phyloP scores from a whole-genome alignment of 2,329 filamentous ascomycete genomes.

The Capronia epimyces region DNA sequence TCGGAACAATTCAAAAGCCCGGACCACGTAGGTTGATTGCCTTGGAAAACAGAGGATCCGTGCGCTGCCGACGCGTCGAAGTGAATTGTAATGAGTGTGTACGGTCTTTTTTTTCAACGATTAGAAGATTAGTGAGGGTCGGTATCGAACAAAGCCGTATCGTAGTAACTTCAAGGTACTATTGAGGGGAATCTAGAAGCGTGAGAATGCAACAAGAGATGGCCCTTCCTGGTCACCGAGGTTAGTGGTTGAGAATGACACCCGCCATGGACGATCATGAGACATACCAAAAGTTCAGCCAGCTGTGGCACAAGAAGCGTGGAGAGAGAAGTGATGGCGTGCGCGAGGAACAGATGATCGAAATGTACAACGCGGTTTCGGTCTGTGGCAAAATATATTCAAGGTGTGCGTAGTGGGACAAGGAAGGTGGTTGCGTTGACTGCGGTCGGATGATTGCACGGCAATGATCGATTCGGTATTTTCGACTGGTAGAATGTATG shows the following conservation, averaged over 20 bases:
- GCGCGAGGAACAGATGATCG: constrained; percentile 7
- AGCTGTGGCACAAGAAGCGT: constrained; percentile 20
- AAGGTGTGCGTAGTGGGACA: constrained; percentile 6
- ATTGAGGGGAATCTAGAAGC: constrained; percentile 2
- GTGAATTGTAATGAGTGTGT: constrained; percentile 10
- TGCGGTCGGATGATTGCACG: constrained; percentile 23
- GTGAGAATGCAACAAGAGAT: constrained; percentile 5
- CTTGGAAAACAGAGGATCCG: constrained; percentile 10
- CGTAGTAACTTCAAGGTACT: constrained; percentile 1
- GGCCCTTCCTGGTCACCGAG: constrained; percentile 9
- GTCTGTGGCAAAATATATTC: constrained; percentile 4
- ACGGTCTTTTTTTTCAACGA: constrained; percentile 2
- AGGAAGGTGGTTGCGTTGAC: constrained; percentile 15
- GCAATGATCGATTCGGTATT: constrained; percentile 22
- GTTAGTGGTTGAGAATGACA: constrained; percentile 4
- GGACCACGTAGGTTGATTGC: constrained; percentile 2
- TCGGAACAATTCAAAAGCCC: constrained; percentile 3
- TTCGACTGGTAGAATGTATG: constrained; percentile 3
- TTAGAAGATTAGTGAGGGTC: constrained; percentile 18
- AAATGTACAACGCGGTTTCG: constrained; percentile 19
- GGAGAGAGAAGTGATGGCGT: constrained; percentile 7
- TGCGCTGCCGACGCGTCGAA: constrained; percentile 16
- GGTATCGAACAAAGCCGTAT: constrained; percentile 8
- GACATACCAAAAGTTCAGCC: constrained; percentile 23
- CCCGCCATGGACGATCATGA: neutral